Conservation (phyloP, 106 monocot species). For the Acorus calamus region DNA sequence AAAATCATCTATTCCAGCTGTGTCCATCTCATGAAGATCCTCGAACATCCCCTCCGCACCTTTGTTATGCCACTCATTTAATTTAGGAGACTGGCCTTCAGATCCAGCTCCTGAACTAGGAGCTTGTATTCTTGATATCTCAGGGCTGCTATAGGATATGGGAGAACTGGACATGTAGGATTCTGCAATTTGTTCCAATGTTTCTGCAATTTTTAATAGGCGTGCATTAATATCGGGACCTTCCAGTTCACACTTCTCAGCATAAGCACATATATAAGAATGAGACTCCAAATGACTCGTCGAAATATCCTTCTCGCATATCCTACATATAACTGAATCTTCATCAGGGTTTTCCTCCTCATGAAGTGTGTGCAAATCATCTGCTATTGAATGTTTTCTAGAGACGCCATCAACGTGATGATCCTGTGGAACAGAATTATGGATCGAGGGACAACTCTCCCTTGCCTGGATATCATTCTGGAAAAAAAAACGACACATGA, state of each 20-base stretch:
- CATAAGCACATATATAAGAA: slow-evolving; percentile 71
- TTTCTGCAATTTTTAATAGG: slow-evolving; percentile 31
- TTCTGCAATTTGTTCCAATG: slow-evolving; percentile 50
- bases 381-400: slow-evolving; percentile 1
- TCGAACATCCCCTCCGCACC: slow-evolving; percentile 71
- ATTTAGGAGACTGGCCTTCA: slow-evolving; percentile 34
- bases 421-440: background rate
- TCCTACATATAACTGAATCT: slow-evolving; percentile 54
- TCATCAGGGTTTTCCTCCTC: slow-evolving; percentile 17
- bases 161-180: slow-evolving; percentile 26
- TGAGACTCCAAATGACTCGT: slow-evolving; percentile 43
- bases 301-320: slow-evolving; percentile 55
- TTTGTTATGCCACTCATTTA: slow-evolving; percentile 48
- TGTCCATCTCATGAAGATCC: slow-evolving; percentile 78
- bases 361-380: slow-evolving; percentile 14
- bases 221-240: slow-evolving; percentile 39
- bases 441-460: slow-evolving; percentile 2
- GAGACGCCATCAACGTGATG: slow-evolving; percentile 11
- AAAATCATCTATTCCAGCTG: slow-evolving; percentile 57
- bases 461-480: slow-evolving; percentile 19
- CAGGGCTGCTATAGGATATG: slow-evolving; percentile 29
- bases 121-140: slow-evolving; percentile 35
- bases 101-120: slow-evolving; percentile 17
- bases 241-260: slow-evolving; percentile 61
- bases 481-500: background rate